These are phyloP conservation scores for Cryphonectria carpinicola DNA, from an alignment of 2,329 filamentous ascomycete genomes.

Conservation along the genomic window DNA sequence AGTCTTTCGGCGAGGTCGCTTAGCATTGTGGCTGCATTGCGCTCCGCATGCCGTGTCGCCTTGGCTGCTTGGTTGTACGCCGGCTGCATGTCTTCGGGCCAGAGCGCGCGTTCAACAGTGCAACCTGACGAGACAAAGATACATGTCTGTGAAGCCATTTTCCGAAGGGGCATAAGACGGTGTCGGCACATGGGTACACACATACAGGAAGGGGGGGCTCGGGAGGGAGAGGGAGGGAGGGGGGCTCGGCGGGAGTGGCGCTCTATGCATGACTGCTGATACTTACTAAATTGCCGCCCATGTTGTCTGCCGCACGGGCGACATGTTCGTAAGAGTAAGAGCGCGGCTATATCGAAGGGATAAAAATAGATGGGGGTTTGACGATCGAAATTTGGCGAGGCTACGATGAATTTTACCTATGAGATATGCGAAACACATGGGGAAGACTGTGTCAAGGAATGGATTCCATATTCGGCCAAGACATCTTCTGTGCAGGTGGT, in stretches of 20 bases:
- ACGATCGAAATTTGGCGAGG: not conserved
- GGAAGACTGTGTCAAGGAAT: not conserved
- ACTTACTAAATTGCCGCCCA: not conserved
- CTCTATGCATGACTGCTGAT: not conserved
- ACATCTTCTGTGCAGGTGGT: not conserved
- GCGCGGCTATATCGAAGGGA: constrained; percentile 6
- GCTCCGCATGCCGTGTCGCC: not conserved
- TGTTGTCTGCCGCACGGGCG: not conserved
- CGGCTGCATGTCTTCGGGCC: not conserved
- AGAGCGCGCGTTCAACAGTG: not conserved
- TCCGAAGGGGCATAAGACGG: not conserved
- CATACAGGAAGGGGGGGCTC: not conserved
- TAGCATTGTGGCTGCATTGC: not conserved
- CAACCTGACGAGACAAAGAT: not conserved
- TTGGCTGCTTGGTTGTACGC: not conserved
- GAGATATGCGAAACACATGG: not conserved
- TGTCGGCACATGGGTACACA: not conserved
- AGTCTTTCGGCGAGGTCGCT: constrained; percentile 22
- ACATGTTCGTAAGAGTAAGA: not conserved
- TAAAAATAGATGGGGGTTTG: not conserved
- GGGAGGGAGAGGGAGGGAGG: not conserved
- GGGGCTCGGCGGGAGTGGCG: not conserved
- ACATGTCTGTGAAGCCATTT: not conserved
- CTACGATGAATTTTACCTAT: not conserved
- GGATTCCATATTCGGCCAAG: not conserved